A percentile compares a stretch with the other conserved stretches of the same genome.
Evolutionary conservation across 2,329 filamentous ascomycete genomes (phyloP).

Genomic region (Piedraia hortae): DNA sequence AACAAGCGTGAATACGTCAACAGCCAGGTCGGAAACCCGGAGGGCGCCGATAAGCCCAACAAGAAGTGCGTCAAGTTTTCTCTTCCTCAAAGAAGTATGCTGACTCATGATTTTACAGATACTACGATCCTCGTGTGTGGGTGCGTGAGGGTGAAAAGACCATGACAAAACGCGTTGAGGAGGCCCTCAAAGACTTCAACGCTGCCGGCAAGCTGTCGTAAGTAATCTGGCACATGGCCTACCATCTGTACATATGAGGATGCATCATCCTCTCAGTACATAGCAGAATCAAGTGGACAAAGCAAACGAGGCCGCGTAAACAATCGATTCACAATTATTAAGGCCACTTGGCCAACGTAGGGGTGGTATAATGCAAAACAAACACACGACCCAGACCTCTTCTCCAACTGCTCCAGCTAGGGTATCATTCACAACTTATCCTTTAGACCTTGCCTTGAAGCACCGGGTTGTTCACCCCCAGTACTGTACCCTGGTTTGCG

Average conservation of each 20-base stretch:
- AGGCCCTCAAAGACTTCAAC: slow-evolving; percentile 81
- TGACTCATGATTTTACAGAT: slow-evolving; percentile 8
- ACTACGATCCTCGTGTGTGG: slow-evolving; percentile 62
- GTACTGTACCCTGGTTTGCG: slow-evolving; percentile 17
- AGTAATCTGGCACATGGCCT: too few relatives aligned
- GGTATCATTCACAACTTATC: too few relatives aligned
- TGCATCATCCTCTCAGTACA: too few relatives aligned
- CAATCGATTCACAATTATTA: too few relatives aligned
- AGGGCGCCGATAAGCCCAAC: slow-evolving; percentile 92
- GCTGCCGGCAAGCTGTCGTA: slow-evolving; percentile 50
- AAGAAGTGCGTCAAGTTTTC: slow-evolving; percentile 47
- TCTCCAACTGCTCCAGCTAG: too few relatives aligned
- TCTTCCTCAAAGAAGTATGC: neutral
- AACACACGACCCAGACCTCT: too few relatives aligned
- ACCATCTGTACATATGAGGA: too few relatives aligned
- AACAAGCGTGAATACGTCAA: slow-evolving; percentile 87
- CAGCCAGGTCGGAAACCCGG: slow-evolving; percentile 76
- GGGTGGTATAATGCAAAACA: too few relatives aligned
- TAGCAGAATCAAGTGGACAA: too few relatives aligned
- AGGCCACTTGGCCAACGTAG: too few relatives aligned
- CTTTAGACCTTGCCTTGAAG: slow-evolving; percentile 15
- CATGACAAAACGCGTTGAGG: slow-evolving; percentile 56
- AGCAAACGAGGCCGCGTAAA: too few relatives aligned
- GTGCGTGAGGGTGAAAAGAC: slow-evolving; percentile 92
- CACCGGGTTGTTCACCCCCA: slow-evolving; percentile 18